Conservation (phyloP, 345 rosid species). For the Lepidium africanum region DNA sequence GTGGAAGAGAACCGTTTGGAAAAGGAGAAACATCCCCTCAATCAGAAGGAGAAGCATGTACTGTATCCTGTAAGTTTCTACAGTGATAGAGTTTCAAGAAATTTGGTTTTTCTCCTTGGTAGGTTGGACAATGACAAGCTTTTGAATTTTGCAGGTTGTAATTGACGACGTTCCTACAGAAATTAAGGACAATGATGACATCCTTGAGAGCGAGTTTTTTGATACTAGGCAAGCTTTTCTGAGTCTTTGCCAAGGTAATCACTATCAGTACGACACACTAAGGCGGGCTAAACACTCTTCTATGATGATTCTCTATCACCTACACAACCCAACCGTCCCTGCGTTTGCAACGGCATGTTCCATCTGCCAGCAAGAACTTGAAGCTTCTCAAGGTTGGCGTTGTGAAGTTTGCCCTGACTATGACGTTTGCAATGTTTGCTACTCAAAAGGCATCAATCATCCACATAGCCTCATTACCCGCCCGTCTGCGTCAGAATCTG, state of each 20-base stretch:
- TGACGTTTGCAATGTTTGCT: conserved; percentile 84
- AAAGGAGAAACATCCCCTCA: conserved; percentile 75
- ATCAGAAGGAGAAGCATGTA: conserved; percentile 70
- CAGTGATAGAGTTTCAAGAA: not conserved
- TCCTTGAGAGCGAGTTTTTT: conserved; percentile 97
- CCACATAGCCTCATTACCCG: conserved; percentile 83
- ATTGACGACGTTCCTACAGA: conserved; percentile 61
- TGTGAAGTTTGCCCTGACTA: conserved; percentile 93
- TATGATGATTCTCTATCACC: conserved; percentile 99
- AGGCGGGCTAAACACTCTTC: conserved; percentile 98
- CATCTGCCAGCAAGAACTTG: conserved; percentile 79
- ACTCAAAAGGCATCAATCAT: conserved; percentile 84
- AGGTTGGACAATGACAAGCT: conserved; percentile 14
- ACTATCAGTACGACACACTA: conserved; percentile 92
- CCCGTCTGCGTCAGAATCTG: conserved; percentile 75
- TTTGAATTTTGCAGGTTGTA: conserved; percentile 46
- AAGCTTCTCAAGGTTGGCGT: conserved; percentile 97
- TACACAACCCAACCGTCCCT: conserved; percentile 97
- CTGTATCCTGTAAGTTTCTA: conserved; percentile 62
- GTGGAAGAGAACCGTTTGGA: conserved; percentile 74
- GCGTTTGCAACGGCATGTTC: conserved; percentile 87
- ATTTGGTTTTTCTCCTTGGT: not conserved
- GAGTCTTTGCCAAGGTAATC: conserved; percentile 99
- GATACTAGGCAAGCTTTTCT: conserved; percentile 98
- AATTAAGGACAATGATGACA: conserved; percentile 80